Base-by-base conservation (phyloP, 371 early-diverging fungal species). In the Mortierella sp. region DNA sequence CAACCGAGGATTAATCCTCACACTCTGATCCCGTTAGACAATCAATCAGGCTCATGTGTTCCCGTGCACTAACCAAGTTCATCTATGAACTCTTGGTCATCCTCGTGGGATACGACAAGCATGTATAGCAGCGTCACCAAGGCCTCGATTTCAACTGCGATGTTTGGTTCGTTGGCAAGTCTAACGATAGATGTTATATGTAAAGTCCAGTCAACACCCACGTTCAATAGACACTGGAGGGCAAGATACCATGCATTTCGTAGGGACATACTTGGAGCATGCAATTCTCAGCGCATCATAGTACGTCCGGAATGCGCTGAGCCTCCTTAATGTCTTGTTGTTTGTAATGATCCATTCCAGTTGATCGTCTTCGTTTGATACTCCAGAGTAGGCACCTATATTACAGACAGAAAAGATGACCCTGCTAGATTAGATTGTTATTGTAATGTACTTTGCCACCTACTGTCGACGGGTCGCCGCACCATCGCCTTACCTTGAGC, bases 401-500 rank as follows among this genome's bases (percentile, higher is more conserved):
- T 25, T 16, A n/a, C 27, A 45, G 12, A n/a, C 0, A 58, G 24
- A 40, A 2, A 52, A 54, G 25, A 58, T 25, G 14, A 4, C 50
- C 31, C 34, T 47, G 57, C 21, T 2, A 3, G 8, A n/a, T 37
- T 16, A 2, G 6, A 7, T n/a, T 37, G 10, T 24, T 12, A n/a
- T 44, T n/a, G 3, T n/a, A 12, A 22, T 27, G 10, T 21, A n/a
- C n/a, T n/a, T n/a, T n/a, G n/a, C n/a, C n/a, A n/a, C n/a, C n/a
- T n/a, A n/a, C n/a, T n/a, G n/a, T n/a, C n/a, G n/a, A n/a, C n/a
- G n/a, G n/a, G n/a, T 9, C 5, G 25, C 21, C 2, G 3, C 9
- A 14, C 3, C 5, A 40, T 12, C 19, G 4, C 43, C 34, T 17
- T 82, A 88, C 91, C 91, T 64, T 90, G 84, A 1, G 89, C 65